Conservation (phyloP, 352 stramenopile species). For the Pythium biforme region DNA sequence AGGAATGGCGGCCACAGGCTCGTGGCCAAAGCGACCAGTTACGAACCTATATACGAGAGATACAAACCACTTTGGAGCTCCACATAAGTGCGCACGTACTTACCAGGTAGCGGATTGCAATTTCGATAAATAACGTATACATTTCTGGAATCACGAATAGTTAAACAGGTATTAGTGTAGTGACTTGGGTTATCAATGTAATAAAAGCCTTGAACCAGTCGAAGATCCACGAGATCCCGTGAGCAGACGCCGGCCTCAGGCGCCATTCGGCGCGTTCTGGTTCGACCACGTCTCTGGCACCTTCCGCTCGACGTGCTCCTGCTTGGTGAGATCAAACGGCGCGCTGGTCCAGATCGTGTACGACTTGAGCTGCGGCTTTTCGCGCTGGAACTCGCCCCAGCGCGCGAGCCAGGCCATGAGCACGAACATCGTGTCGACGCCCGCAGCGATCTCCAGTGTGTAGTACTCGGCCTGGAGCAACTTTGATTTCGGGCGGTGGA, state of each 20-base stretch:
- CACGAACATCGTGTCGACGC: slow-evolving; percentile 7
- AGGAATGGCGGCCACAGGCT: not conserved
- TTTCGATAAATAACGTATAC: too few species aligned
- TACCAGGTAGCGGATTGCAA: too few species aligned
- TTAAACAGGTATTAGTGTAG: too few species aligned
- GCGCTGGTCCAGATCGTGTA: not conserved
- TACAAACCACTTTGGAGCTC: not conserved
- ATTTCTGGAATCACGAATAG: too few species aligned
- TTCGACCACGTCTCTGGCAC: not conserved
- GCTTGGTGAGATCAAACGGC: not conserved
- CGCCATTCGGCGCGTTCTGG: not conserved
- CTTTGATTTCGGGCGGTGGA: not conserved
- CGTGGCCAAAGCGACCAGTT: not conserved
- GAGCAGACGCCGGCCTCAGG: too few species aligned
- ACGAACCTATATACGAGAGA: not conserved
- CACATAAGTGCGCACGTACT: not conserved
- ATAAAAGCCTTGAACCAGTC: too few species aligned
- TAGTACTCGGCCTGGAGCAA: slow-evolving; percentile 1
- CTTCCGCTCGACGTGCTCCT: not conserved
- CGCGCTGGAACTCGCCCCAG: slow-evolving; percentile 7
- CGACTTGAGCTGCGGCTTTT: slow-evolving; percentile 8
- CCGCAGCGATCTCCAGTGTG: slow-evolving; percentile 6
- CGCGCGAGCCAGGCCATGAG: slow-evolving; percentile 10
- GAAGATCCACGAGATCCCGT: too few species aligned
- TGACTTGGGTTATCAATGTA: too few species aligned